Evolutionary conservation across 1,284 basidiomycete species (phyloP).

Genomic region (Papiliotrema laurentii): DNA sequence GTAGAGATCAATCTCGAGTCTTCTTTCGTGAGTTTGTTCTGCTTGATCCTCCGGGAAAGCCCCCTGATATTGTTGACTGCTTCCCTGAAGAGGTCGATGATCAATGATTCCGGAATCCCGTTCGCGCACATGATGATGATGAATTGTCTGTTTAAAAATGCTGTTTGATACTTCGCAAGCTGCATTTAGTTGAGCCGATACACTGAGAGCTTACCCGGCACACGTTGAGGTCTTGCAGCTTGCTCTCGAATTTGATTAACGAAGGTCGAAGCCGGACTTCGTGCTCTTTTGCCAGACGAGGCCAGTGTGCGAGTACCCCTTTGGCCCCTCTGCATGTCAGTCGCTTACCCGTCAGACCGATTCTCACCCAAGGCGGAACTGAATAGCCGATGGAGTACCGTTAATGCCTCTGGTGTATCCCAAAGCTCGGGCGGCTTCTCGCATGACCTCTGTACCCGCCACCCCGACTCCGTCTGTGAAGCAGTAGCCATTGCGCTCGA

Average conservation of each 20-base stretch:
- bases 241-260: constrained; percentile 42
- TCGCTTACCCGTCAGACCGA: too few species aligned
- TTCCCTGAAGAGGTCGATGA: constrained; percentile 36
- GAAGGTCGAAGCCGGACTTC: constrained; percentile 40
- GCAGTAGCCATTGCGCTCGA: constrained; percentile 23
- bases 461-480: constrained; percentile 48
- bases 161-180: constrained; percentile 44
- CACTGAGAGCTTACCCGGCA: constrained; percentile 28
- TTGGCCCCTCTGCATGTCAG: constrained; percentile 40
- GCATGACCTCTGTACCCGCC: constrained; percentile 36
- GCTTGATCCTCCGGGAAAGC: constrained; percentile 23
- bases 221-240: constrained; percentile 35
- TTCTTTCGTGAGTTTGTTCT: constrained; percentile 13
- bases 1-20: constrained; percentile 20
- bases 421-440: constrained; percentile 35
- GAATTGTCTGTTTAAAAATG: constrained; percentile 48
- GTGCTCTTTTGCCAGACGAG: constrained; percentile 20
- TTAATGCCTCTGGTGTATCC: constrained; percentile 26
- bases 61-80: constrained; percentile 34
- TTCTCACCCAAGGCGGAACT: constrained; percentile 44
- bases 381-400: constrained; percentile 40
- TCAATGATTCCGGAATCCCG: constrained; percentile 34
- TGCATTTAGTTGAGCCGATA: constrained; percentile 6
- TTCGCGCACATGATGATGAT: constrained; percentile 46
- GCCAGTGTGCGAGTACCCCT: constrained; percentile 44